Evolutionary conservation across 2,329 filamentous ascomycete genomes (phyloP).

Genomic region (Neurospora sp.): DNA sequence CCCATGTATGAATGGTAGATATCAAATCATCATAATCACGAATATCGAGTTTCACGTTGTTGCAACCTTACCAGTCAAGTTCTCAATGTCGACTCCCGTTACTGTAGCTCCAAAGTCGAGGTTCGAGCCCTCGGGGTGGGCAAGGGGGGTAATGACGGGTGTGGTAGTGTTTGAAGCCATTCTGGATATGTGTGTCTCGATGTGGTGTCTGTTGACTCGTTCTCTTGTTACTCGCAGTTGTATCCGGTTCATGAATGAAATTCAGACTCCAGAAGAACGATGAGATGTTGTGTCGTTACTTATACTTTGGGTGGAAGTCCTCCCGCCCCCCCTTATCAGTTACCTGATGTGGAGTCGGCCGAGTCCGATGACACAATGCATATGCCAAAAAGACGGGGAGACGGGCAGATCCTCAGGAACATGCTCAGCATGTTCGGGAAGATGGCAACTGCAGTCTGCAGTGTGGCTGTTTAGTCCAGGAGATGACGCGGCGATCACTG

Average conservation of each 20-base stretch:
- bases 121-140: conserved; percentile 25
- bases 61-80: conserved; percentile 45
- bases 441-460: background rate
- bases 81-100: conserved; percentile 49
- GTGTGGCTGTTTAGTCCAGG: background rate
- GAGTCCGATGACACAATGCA: background rate
- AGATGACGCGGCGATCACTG: background rate
- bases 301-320: background rate
- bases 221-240: background rate
- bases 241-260: background rate
- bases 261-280: background rate
- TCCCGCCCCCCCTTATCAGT: background rate
- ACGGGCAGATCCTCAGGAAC: background rate
- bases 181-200: background rate
- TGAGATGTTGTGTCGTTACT: background rate
- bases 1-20: conserved; percentile 20
- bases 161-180: conserved; percentile 5
- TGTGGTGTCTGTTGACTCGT: background rate
- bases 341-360: background rate
- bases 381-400: background rate
- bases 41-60: background rate
- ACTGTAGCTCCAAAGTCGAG: conserved; percentile 54
- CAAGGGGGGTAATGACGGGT: conserved; percentile 29
- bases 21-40: conserved; percentile 4
- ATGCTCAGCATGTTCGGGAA: background rate